Base-by-base conservation (phyloP, 805 yeast species). In the Yarrowia keelungensis region DNA sequence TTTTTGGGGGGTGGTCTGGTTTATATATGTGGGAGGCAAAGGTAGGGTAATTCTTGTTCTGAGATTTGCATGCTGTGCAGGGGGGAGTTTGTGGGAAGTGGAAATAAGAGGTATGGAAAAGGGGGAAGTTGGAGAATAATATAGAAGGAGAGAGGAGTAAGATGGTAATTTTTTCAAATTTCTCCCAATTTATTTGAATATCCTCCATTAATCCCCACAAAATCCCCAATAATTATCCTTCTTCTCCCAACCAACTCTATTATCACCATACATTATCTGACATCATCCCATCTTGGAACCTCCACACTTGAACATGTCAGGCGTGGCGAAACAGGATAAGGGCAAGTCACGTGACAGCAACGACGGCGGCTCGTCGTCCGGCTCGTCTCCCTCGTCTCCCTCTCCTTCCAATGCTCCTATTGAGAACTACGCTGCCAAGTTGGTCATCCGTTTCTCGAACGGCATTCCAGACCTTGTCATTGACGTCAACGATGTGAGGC, bases 371-470 rank as follows among this genome's bases (percentile, higher is more conserved):
- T 38, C 46, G 19, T 54, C 61, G 8, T 41, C 43, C 12, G 61
- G 59, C 14, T 53, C 59, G 2, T 3, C 36, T 2, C 36, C 59
- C 2, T 1, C 11, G 9, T 56, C 62, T 15, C 62, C 62, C 8
- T 15, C 46, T 3, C 38, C 62, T 2, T 59, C 65, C 9, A 11
- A 32, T 19, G 5, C 26, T 8, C 65, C 62, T 8, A 22, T n/a
- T 15, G 49, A 32, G 15, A 59, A 59, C 32, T 45, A 16, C 12
- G 50, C 65, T 2, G 56, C 39, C 36, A 46, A 47, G 39, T 8
- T 79, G 2, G 76, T 79, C 9, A 74, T 86, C 8, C 76, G 87
- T 69, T 85, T 85, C 73, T 84, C 87, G 4, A 80, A 79, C 46
- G 81, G 81, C 0, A 72, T 79, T 19, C 75, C 79, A 0, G 89